Evolutionary conservation across 805 yeast species (phyloP), one percentile per base, ranked within the genome.

Genomic region (Debaryomyces tyrocola): DNA sequence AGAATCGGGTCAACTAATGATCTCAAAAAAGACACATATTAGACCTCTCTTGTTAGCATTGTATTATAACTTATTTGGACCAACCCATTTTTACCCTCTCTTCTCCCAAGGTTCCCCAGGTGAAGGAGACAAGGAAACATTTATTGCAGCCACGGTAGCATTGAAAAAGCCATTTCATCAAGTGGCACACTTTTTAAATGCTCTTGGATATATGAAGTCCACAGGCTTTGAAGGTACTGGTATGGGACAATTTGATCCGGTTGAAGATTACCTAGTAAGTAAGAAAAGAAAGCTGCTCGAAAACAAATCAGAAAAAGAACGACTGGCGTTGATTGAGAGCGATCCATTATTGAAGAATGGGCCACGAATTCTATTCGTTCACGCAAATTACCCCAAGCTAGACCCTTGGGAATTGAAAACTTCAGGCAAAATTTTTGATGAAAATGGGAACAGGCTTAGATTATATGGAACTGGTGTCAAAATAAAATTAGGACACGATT

Each of bases 111-210:
- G 77, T 1, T 67, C 72, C 2, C 73, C 64, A 40, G 94, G 94
- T n/a, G 89, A 84, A 66, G 94, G 92, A 42, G 92, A 87, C 59
- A 87, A 86, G 57, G 92, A 86, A 53, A 85, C 92, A 0, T 84
- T 84, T 49, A 70, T 84, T 44, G 87, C 90, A 0, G 87, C 90
- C 0, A 85, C 89, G 1, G 72, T 74, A 27, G 78, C 75, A 9
- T 65, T 77, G 27, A 63, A 66, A 1, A 63, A 77, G 43, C 66
- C 74, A 1, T 82, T 70, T 51, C 82, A 82, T 57, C 85, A 81
- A 59, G 82, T 82, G 7, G 69, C 76, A 40, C 77, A 73, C 51
- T 68, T 68, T 49, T 69, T 82, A 54, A 64, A 72, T 37, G 85
- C 84, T 6, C 55, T 82, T 47, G 83, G 87, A 43, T 67, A 77